Evolutionary conservation across 306 rosid species (phyloP).

Genomic region (Dryas drummondii): DNA sequence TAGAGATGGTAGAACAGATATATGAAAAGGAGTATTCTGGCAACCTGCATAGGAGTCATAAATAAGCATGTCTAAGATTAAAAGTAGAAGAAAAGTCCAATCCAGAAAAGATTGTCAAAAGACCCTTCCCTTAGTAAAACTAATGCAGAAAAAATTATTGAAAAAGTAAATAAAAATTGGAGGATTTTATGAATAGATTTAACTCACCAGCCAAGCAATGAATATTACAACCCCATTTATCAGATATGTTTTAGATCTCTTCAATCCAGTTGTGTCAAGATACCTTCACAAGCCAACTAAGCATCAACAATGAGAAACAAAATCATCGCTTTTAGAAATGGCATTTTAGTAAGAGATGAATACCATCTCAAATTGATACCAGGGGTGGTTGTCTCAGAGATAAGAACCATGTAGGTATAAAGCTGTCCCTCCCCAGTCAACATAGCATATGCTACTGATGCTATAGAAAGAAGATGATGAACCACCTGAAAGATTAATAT

Average conservation of each 20-base stretch:
- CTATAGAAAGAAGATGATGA: slow-evolving; percentile 78
- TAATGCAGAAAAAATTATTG: background rate
- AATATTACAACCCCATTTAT: slow-evolving; percentile 88
- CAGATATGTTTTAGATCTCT: slow-evolving; percentile 72
- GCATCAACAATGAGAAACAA: slow-evolving; percentile 12
- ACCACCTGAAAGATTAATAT: slow-evolving; percentile 62
- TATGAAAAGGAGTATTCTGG: slow-evolving; percentile 77
- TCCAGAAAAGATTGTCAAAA: slow-evolving; percentile 11
- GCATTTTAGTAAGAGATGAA: slow-evolving; percentile 3
- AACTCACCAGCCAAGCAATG: slow-evolving; percentile 91
- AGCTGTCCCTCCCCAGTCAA: slow-evolving; percentile 90
- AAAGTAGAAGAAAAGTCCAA: background rate
- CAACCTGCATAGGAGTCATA: slow-evolving; percentile 60
- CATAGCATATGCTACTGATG: slow-evolving; percentile 82
- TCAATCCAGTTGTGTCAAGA: slow-evolving; percentile 93
- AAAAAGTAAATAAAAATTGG: background rate
- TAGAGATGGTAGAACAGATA: slow-evolving; percentile 83
- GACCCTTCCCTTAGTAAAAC: background rate
- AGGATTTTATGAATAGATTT: background rate
- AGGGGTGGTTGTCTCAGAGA: slow-evolving; percentile 95
- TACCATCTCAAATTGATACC: slow-evolving; percentile 99
- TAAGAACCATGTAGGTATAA: slow-evolving; percentile 86
- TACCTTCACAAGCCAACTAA: slow-evolving; percentile 59
- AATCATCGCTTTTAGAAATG: background rate
- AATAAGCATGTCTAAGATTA: slow-evolving; percentile 18